These are phyloP conservation scores for Mallotus repandus DNA, from an alignment of 441 rosid species.

Conservation along the genomic window DNA sequence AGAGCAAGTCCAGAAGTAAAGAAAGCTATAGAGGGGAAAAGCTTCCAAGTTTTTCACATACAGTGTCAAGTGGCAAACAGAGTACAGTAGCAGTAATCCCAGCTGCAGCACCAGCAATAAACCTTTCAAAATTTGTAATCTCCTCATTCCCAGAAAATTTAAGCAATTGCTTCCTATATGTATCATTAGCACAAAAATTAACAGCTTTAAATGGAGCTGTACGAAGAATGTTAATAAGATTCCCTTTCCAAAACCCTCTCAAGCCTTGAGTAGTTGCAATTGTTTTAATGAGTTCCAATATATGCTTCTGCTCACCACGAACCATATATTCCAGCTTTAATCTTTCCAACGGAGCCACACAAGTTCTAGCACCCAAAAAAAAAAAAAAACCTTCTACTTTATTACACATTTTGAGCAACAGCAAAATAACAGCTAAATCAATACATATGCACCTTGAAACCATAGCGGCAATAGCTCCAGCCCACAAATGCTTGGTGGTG, in stretches of 20 bases:
- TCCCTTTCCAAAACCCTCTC: constrained; percentile 84
- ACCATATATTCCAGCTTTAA: constrained; percentile 81
- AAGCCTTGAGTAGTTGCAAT: constrained; percentile 69
- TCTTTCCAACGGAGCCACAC: constrained; percentile 86
- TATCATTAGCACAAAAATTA: constrained; percentile 75
- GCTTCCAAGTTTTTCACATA: constrained; percentile 33
- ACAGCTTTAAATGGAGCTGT: constrained; percentile 90
- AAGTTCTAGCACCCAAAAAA: constrained; percentile 41
- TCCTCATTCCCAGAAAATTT: constrained; percentile 64
- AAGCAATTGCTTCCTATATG: constrained; percentile 74
- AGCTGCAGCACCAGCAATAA: constrained; percentile 84
- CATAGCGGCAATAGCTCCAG: constrained; percentile 88
- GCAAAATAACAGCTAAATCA: background rate
- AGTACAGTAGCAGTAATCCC: constrained; percentile 76
- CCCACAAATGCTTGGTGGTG: constrained; percentile 77
- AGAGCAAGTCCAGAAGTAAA: too few relatives aligned
- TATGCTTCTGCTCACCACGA: constrained; percentile 71
- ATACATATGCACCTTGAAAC: constrained; percentile 55
- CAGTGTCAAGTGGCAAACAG: constrained; percentile 85
- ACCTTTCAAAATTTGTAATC: constrained; percentile 74
- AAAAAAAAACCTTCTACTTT: too few relatives aligned
- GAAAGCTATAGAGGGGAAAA: background rate
- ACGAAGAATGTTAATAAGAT: constrained; percentile 71
- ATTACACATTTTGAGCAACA: background rate
- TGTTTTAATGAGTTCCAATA: constrained; percentile 52